These are phyloP conservation scores for Pythium rhizo-oryzae DNA, from an alignment of 352 stramenopile genomes.

Conservation along the genomic window DNA sequence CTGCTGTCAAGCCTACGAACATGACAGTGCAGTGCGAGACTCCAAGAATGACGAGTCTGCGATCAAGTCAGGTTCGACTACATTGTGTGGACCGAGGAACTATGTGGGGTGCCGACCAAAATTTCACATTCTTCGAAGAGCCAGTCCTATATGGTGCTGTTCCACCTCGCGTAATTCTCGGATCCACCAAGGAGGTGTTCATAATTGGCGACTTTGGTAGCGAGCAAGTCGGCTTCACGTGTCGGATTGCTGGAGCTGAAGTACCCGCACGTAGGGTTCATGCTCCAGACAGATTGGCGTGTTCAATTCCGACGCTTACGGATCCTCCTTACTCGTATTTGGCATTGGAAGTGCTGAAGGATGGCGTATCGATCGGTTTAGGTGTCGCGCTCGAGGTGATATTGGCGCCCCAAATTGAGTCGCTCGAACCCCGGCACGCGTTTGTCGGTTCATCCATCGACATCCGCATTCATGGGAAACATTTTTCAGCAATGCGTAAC, in stretches of 20 bases:
- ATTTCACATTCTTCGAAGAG: background rate
- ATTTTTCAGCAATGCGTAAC: slow-evolving; percentile 14
- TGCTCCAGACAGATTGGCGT: background rate
- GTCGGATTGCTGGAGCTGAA: slow-evolving; percentile 19
- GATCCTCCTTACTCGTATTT: slow-evolving; percentile 14
- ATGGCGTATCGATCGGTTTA: slow-evolving; percentile 26
- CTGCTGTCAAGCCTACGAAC: slow-evolving; percentile 5
- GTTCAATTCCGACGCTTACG: slow-evolving; percentile 14
- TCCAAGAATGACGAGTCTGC: background rate
- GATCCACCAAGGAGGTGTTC: slow-evolving; percentile 14
- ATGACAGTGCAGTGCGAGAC: slow-evolving; percentile 6
- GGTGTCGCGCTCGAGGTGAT: slow-evolving; percentile 16
- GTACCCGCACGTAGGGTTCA: slow-evolving; percentile 5
- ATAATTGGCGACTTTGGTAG: slow-evolving; percentile 21
- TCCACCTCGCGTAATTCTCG: slow-evolving; percentile 11
- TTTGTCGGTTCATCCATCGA: background rate
- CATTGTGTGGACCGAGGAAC: slow-evolving; percentile 8
- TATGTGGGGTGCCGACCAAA: background rate
- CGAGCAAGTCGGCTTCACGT: slow-evolving; percentile 7
- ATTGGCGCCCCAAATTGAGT: background rate
- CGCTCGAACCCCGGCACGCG: slow-evolving; percentile 6
- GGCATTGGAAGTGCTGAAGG: slow-evolving; percentile 23
- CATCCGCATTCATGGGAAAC: slow-evolving; percentile 22
- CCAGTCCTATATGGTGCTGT: slow-evolving; percentile 17
- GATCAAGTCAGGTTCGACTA: slow-evolving; percentile 2